Conservation (phyloP, 1,139 yeast genomes). For the Suhomyces bribrorum region DNA sequence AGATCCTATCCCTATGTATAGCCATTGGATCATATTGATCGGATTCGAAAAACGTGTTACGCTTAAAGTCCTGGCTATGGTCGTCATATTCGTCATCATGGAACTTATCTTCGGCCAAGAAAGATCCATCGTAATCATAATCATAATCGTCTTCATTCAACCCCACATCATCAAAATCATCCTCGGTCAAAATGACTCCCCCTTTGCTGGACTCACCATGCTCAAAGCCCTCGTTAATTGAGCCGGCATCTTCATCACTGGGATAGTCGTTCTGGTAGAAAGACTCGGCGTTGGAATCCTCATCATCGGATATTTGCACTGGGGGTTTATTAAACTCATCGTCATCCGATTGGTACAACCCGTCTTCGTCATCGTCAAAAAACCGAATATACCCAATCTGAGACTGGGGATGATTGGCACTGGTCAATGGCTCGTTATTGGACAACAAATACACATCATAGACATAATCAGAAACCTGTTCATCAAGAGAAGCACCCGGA, state of each 20-base stretch:
- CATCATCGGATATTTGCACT: conserved; percentile 37
- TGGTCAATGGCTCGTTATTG: conserved; percentile 38
- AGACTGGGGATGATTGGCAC: conserved; percentile 48
- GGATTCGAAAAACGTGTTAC: conserved; percentile 52
- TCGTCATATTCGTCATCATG: conserved; percentile 24
- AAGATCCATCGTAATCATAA: conserved; percentile 24
- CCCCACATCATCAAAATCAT: conserved; percentile 11
- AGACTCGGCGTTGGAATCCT: conserved; percentile 70
- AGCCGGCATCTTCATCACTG: conserved; percentile 76
- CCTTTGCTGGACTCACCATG: conserved; percentile 37
- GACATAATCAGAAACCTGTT: conserved; percentile 67
- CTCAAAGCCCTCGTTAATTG: conserved; percentile 25
- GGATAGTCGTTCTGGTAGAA: conserved; percentile 94
- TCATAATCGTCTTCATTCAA: conserved; percentile 29
- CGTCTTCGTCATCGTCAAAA: conserved; percentile 60
- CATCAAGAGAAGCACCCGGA: conserved; percentile 14
- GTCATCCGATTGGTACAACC: conserved; percentile 48
- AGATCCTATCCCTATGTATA: conserved; percentile 61
- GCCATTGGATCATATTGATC: conserved; percentile 65
- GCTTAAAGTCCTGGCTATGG: conserved; percentile 31
- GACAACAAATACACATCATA: conserved; percentile 74
- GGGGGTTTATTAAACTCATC: conserved; percentile 43
- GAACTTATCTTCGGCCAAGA: conserved; percentile 22
- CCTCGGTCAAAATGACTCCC: conserved; percentile 16
- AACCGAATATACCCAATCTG: conserved; percentile 68